Evolutionary conservation across 345 rosid genomes (phyloP).

Genomic region (Eucalyptus lansdowneana): DNA sequence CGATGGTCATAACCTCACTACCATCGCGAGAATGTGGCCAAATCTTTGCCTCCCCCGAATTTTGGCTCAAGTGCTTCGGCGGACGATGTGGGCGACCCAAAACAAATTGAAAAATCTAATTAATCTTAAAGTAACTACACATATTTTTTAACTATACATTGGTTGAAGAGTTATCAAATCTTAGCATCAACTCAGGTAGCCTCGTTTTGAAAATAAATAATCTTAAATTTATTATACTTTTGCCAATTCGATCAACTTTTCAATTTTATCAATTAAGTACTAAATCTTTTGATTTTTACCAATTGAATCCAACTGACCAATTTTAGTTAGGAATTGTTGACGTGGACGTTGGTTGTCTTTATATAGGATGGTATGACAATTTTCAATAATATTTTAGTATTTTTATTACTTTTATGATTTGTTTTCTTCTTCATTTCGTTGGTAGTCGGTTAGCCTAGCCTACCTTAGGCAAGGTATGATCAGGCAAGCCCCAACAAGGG

Average conservation of each 20-base stretch:
- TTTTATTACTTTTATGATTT: too few relatives aligned
- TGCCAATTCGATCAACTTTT: too few relatives aligned
- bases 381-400: too few relatives aligned
- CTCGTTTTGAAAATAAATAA: not conserved
- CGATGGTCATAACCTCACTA: not conserved
- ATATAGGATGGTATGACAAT: too few relatives aligned
- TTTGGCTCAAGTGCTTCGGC: not conserved
- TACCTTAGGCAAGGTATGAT: too few relatives aligned
- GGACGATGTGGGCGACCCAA: not conserved
- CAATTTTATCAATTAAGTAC: too few relatives aligned
- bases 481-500: too few relatives aligned
- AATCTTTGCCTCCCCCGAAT: not conserved
- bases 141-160: too few relatives aligned
- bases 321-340: too few relatives aligned
- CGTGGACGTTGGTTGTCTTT: accelerated
- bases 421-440: too few relatives aligned
- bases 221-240: too few relatives aligned
- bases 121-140: not conserved
- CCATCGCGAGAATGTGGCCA: not conserved
- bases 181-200: not conserved
- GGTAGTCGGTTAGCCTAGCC: accelerated
- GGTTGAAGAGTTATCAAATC: not conserved
- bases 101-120: not conserved
- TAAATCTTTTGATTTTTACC: accelerated
- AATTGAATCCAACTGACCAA: too few relatives aligned